These are phyloP conservation scores for Toxoplasma gondii DNA, from an alignment of 169 alveolate species.

Conservation along the genomic window DNA sequence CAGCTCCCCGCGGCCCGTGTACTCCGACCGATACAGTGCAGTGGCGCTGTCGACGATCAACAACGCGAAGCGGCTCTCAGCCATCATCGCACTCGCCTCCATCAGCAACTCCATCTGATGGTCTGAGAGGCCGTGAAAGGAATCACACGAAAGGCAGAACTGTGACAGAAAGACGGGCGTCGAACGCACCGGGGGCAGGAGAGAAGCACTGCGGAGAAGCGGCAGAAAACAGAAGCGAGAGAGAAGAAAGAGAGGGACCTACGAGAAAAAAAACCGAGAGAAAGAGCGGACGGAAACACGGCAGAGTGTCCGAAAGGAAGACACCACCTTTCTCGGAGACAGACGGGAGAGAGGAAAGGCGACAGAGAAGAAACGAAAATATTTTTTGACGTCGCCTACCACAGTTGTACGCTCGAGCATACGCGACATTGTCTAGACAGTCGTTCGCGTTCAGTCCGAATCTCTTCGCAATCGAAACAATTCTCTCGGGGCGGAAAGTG, in stretches of 20 bases:
- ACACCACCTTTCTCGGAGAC: too few relatives aligned
- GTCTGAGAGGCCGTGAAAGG: conserved; percentile 79
- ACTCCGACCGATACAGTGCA: conserved; percentile 98
- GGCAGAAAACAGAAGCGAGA: background rate
- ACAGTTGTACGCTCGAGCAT: conserved; percentile 96
- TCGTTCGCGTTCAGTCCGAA: conserved; percentile 95
- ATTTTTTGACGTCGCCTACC: conserved; percentile 18
- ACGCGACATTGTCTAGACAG: conserved; percentile 96
- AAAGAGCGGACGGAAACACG: too few relatives aligned
- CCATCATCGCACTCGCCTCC: conserved; percentile 97
- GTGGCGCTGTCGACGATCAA: conserved; percentile 97
- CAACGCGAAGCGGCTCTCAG: conserved; percentile 95
- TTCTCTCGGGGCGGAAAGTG: conserved; percentile 98
- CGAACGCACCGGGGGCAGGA: background rate
- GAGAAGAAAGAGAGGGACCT: background rate
- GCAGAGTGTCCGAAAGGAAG: too few relatives aligned
- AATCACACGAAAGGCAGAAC: background rate
- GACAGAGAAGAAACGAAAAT: too few relatives aligned
- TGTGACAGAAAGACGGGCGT: background rate
- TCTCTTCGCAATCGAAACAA: conserved; percentile 96
- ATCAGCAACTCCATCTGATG: conserved; percentile 95
- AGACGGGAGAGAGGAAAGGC: too few relatives aligned
- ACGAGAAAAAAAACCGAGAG: too few relatives aligned
- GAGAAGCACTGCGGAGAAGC: background rate
- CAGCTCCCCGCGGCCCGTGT: conserved; percentile 98